These are phyloP conservation scores for Mortierella hygrophila DNA, from an alignment of 192 early-diverging fungal genomes.

Conservation along the genomic window DNA sequence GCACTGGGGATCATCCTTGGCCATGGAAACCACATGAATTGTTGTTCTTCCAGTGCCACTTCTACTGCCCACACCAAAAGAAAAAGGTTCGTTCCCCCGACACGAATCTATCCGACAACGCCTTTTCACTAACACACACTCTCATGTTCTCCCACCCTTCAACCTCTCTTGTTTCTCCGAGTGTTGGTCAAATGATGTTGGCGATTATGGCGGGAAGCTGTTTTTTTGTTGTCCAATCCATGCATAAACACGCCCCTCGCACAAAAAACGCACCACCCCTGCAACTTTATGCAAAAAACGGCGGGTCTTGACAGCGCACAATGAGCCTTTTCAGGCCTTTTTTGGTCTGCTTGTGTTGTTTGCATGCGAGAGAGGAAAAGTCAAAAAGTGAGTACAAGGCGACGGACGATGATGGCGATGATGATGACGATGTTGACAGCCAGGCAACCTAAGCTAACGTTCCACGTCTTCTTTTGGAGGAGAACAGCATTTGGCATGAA, in stretches of 20 bases:
- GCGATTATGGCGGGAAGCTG: conserved; percentile 1
- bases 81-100: neutral
- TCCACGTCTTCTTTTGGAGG: neutral
- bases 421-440: neutral
- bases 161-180: neutral
- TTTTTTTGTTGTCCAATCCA: neutral
- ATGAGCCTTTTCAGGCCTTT: neutral
- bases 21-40: neutral
- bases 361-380: neutral
- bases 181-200: neutral
- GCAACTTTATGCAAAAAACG: conserved; percentile 10
- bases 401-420: neutral
- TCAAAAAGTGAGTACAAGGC: neutral
- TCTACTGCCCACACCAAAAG: neutral
- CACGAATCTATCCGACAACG: neutral
- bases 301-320: neutral
- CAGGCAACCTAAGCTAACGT: neutral
- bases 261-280: conserved; percentile 3
- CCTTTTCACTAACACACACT: neutral
- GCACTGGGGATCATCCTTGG: neutral
- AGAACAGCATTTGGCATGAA: neutral
- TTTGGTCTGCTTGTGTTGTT: neutral
- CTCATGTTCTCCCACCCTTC: neutral
- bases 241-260: conserved; percentile 8
- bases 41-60: neutral